Evolutionary conservation across 768 basidiomycete species (phyloP), one percentile per base, ranked within the genome.

Genomic region (Trametes cubensis): DNA sequence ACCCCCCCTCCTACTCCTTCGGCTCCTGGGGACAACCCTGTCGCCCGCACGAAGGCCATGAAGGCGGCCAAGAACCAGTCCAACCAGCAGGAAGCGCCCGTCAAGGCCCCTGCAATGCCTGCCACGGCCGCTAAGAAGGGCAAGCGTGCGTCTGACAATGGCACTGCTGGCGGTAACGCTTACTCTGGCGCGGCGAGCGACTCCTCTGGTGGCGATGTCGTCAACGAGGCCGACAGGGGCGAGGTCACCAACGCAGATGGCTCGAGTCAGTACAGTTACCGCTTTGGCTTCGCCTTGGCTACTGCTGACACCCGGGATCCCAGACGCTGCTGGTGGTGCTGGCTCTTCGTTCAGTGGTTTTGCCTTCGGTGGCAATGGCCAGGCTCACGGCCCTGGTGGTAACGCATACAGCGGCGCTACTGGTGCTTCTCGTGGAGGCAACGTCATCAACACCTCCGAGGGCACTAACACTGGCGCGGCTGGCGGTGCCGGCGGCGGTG

Each of bases 111-210:
- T 4, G 42, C 46, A 15, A 25, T 45, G 17, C 53, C 45, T 21
- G 40, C 55, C 6, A 23, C 20, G 14, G 23, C 21, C 3, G 48
- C 49, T 17, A 30, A 44, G 23, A 53, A 45, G 44, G 11, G 28
- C 40, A 72, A 64, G 69, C 71, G 71, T 62, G 66, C 71, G 0
- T 38, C 39, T 20, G 70, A 72, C 51, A 3, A 21, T 21, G 14
- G 45, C 30, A 67, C 68, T 5, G 71, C 70, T 5, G 71, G 71
- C 52, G 71, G 71, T 58, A 71, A 69, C 61, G 61, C 69, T 0
- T 69, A 69, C 62, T 63, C 71, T n/a, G 71, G 71, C 25, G 65
- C 66, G 40, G 61, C 65, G 18, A 46, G 47, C 38, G 55, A 55
- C 53, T 54, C 70, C 26, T 63, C 63, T 25, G 71, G 71, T 21